phyloP scores from a whole-genome alignment of 2,329 filamentous ascomycete genomes.

The Cadophora gregata region DNA sequence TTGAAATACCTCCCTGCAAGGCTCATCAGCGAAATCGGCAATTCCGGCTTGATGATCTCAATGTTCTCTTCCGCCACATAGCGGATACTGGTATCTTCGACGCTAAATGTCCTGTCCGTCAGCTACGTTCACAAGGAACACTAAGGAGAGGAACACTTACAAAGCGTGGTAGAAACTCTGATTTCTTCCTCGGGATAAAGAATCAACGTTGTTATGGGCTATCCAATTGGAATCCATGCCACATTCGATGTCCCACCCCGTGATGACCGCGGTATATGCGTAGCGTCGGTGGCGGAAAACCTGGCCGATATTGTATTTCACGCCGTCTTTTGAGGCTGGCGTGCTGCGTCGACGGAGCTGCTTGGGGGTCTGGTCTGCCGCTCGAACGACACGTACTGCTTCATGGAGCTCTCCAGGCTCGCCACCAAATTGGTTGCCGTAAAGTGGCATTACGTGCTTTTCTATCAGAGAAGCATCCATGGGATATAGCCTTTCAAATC shows the following conservation, averaged over 20 bases:
- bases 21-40: conserved; percentile 66
- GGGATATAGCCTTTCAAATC: conserved; percentile 46
- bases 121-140: conserved; percentile 27
- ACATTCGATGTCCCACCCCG: conserved; percentile 75
- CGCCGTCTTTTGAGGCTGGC: conserved; percentile 44
- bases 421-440: conserved; percentile 41
- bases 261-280: conserved; percentile 79
- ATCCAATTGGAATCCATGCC: conserved; percentile 65
- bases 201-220: conserved; percentile 66
- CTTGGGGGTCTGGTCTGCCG: conserved; percentile 61
- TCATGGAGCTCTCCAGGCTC: conserved; percentile 51
- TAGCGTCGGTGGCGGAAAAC: conserved; percentile 85
- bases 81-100: conserved; percentile 70
- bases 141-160: conserved; percentile 59
- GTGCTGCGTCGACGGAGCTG: conserved; percentile 46
- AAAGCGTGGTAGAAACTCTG: conserved; percentile 87
- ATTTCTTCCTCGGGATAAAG: conserved; percentile 60
- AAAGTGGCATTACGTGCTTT: conserved; percentile 45
- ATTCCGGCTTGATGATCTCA: conserved; percentile 58
- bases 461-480: conserved; percentile 49
- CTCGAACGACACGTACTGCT: conserved; percentile 60
- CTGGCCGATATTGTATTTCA: conserved; percentile 77
- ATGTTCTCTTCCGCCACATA: conserved; percentile 87
- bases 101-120: conserved; percentile 52
- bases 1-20: conserved; percentile 88